Conservation (phyloP, 106 monocot species). For the Dendrobium huoshanense region DNA sequence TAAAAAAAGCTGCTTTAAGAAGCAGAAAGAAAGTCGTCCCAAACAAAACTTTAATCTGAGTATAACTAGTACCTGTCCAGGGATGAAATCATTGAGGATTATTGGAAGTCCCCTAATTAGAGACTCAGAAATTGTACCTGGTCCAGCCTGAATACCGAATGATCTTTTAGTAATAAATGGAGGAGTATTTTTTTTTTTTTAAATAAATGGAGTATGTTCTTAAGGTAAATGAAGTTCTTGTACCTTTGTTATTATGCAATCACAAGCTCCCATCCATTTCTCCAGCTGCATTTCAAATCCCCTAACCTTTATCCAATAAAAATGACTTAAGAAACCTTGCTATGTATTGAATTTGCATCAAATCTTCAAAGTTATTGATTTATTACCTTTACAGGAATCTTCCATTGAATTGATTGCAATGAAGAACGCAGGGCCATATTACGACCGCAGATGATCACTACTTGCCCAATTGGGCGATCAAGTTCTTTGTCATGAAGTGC, state of each 20-base stretch:
- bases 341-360: no score
- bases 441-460: constrained; percentile 78
- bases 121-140: constrained; percentile 59
- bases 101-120: constrained; percentile 56
- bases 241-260: constrained; percentile 68
- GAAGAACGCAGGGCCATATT: constrained; percentile 47
- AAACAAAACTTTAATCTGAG: no score
- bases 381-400: constrained; percentile 67
- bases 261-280: constrained; percentile 72
- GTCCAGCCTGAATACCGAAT: constrained; percentile 31
- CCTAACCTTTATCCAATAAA: constrained; percentile 21
- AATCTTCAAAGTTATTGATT: neutral
- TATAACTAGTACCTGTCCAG: constrained; percentile 28
- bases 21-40: no score
- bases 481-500: constrained; percentile 38
- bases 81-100: constrained; percentile 66
- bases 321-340: no score
- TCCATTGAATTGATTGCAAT: constrained; percentile 43
- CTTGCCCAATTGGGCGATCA: constrained; percentile 50
- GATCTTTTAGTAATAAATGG: neutral
- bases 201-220: neutral
- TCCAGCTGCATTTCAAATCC: constrained; percentile 60
- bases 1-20: no score
- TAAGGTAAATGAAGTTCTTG: neutral
- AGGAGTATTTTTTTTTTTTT: no score